Conservation (phyloP, 2,329 filamentous ascomycete genomes). For the Orbilia blumenaviensis region DNA sequence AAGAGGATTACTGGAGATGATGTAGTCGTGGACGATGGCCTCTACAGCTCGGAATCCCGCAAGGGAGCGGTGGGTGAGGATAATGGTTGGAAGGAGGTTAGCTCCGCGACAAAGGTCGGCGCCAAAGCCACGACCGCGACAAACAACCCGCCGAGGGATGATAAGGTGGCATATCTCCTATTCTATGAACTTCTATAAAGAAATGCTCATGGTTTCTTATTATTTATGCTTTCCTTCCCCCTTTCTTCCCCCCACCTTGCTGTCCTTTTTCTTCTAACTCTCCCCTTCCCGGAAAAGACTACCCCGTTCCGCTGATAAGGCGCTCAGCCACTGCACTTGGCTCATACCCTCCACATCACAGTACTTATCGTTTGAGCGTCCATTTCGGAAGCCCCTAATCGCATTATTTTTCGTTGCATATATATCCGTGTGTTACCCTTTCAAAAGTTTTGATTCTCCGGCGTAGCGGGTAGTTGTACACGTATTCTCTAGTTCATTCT, state of each 20-base stretch:
- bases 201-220: neutral
- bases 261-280: neutral
- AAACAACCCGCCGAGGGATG: conserved; percentile 16
- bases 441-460: conserved; percentile 35
- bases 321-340: neutral
- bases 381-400: neutral
- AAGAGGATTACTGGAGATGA: conserved; percentile 85
- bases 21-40: conserved; percentile 59
- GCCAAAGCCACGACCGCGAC: conserved; percentile 47
- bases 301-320: neutral
- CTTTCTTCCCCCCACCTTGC: neutral
- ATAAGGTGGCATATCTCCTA: conserved; percentile 46
- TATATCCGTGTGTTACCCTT: neutral
- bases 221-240: neutral
- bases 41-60: conserved; percentile 10
- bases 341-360: neutral
- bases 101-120: conserved; percentile 57
- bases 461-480: conserved; percentile 26
- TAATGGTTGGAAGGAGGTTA: conserved; percentile 47
- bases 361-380: neutral
- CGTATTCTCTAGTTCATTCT: neutral
- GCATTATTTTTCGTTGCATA: neutral
- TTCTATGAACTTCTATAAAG: conserved; percentile 42
- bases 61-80: conserved; percentile 18
- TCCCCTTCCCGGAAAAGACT: neutral